These are phyloP conservation scores for Pilaira anomala DNA, from an alignment of 192 early-diverging fungal genomes.

Conservation along the genomic window DNA sequence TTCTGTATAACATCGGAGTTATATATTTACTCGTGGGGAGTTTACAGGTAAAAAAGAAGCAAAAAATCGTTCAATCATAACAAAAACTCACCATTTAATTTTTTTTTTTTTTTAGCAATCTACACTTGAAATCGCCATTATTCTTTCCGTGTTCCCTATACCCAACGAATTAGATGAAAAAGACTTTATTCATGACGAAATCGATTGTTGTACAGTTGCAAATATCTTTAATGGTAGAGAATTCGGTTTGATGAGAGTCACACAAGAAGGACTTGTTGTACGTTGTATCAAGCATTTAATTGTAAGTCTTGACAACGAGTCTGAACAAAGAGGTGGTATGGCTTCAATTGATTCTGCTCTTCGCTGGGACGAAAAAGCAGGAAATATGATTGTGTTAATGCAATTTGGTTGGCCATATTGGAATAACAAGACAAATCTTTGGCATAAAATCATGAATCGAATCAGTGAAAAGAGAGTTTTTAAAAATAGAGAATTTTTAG, in stretches of 20 bases:
- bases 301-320: slow-evolving; percentile 31
- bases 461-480: slow-evolving; percentile 33
- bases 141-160: slow-evolving; percentile 36
- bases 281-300: slow-evolving; percentile 39
- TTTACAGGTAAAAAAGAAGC: slow-evolving; percentile 25
- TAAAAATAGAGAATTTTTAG: slow-evolving; percentile 33
- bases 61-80: too few relatives aligned
- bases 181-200: slow-evolving; percentile 33
- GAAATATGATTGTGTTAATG: slow-evolving; percentile 35
- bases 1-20: slow-evolving; percentile 37
- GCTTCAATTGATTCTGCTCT: slow-evolving; percentile 35
- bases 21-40: slow-evolving; percentile 36
- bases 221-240: slow-evolving; percentile 26
- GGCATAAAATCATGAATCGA: slow-evolving; percentile 29
- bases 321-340: slow-evolving; percentile 28
- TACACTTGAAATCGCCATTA: slow-evolving; percentile 36
- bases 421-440: slow-evolving; percentile 25
- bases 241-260: slow-evolving; percentile 35
- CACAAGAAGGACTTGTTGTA: slow-evolving; percentile 29
- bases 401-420: slow-evolving; percentile 40
- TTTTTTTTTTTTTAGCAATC: slow-evolving; percentile 28
- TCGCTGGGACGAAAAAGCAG: slow-evolving; percentile 35
- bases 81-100: neutral
- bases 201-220: slow-evolving; percentile 23
- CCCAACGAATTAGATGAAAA: slow-evolving; percentile 24